These are phyloP conservation scores for Arthrobotrys musiformis DNA, from an alignment of 2,329 filamentous ascomycete genomes.

Conservation along the genomic window DNA sequence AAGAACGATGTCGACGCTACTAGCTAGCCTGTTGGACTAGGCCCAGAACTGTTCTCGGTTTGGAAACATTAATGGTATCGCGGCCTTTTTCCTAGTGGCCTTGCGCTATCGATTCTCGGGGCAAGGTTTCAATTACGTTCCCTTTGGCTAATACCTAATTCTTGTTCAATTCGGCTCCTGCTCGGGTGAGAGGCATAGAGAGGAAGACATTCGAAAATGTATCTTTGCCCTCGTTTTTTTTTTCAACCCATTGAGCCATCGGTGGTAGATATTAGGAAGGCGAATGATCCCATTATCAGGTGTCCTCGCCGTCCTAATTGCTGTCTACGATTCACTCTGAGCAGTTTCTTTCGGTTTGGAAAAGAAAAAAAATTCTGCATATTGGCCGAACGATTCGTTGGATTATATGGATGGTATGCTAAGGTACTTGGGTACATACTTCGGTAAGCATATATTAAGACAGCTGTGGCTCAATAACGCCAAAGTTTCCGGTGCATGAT, in stretches of 20 bases:
- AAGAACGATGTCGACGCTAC: constrained; percentile 47
- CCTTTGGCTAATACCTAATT: constrained; percentile 35
- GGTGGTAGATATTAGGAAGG: constrained; percentile 1
- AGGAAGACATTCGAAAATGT: background rate
- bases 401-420: no score
- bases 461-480: constrained; percentile 42
- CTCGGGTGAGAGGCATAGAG: constrained; percentile 6
- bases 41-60: constrained; percentile 35
- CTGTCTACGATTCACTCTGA: constrained; percentile 6
- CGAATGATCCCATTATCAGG: constrained; percentile 49
- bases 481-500: constrained; percentile 56
- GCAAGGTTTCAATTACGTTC: constrained; percentile 53
- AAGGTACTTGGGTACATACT: background rate
- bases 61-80: constrained; percentile 53
- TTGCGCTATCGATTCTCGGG: constrained; percentile 52
- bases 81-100: constrained; percentile 31
- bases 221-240: background rate
- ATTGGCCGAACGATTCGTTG: constrained; percentile 40
- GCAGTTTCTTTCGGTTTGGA: constrained; percentile 22
- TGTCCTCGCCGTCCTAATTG: constrained; percentile 21
- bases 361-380: constrained; percentile 20
- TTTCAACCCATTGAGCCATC: background rate
- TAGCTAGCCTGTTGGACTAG: constrained; percentile 38
- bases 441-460: constrained; percentile 36
- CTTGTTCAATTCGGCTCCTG: background rate